phyloP scores from a whole-genome alignment of 2,329 filamentous ascomycete species.

The Colletotrichum sp. region DNA sequence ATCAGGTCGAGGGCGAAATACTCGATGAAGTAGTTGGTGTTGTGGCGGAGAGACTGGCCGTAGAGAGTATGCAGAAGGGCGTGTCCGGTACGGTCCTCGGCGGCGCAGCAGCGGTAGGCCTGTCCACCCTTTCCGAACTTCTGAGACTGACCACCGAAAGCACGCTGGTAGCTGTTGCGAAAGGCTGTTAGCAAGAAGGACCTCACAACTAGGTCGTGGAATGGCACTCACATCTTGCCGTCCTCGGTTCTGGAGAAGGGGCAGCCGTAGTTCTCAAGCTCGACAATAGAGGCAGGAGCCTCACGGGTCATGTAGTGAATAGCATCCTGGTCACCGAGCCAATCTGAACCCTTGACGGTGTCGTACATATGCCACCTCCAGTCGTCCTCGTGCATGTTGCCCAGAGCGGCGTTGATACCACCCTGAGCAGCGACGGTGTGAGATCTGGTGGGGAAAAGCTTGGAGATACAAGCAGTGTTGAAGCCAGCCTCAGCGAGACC shows the following conservation, averaged over 20 bases:
- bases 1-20: slow-evolving; percentile 97
- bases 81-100: slow-evolving; percentile 95
- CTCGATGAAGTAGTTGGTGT: slow-evolving; percentile 99
- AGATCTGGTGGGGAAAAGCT: slow-evolving; percentile 85
- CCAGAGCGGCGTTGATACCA: slow-evolving; percentile 86
- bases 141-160: slow-evolving; percentile 96
- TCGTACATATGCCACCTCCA: slow-evolving; percentile 99
- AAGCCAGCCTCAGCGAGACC: slow-evolving; percentile 88
- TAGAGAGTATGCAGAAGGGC: slow-evolving; percentile 98
- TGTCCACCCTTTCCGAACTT: slow-evolving; percentile 96
- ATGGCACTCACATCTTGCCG: slow-evolving; percentile 79
- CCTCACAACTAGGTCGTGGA: no score
- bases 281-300: slow-evolving; percentile 88
- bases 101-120: slow-evolving; percentile 96
- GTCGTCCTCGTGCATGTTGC: slow-evolving; percentile 98
- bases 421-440: slow-evolving; percentile 85
- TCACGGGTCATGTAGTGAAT: slow-evolving; percentile 99
- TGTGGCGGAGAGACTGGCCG: slow-evolving; percentile 94
- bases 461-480: slow-evolving; percentile 87
- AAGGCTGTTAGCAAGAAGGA: slow-evolving; percentile 24
- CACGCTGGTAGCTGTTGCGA: slow-evolving; percentile 81
- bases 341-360: slow-evolving; percentile 96
- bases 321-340: slow-evolving; percentile 95
- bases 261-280: slow-evolving; percentile 97
- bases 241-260: slow-evolving; percentile 97